A percentile compares a stretch with the other conserved stretches of the same genome.
These are phyloP conservation scores for Leccinum rimulosum DNA, from an alignment of 768 basidiomycete genomes.

Conservation along the genomic window DNA sequence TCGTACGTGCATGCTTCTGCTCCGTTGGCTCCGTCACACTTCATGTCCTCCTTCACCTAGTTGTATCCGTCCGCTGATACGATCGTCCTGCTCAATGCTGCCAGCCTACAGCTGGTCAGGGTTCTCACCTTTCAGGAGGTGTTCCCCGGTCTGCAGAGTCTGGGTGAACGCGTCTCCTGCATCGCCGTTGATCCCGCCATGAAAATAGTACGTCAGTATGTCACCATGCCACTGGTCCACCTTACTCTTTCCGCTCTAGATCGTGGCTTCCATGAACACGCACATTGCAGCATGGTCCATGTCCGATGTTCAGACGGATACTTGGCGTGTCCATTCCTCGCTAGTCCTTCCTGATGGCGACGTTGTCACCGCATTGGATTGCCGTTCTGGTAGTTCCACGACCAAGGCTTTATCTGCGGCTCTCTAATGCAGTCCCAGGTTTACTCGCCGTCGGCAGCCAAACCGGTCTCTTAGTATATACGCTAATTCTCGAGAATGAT, in stretches of 20 bases:
- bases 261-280: constrained; percentile 67
- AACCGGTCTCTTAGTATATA: constrained; percentile 66
- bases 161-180: constrained; percentile 49
- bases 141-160: constrained; percentile 57
- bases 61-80: constrained; percentile 71
- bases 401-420: neutral
- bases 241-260: constrained; percentile 41
- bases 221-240: constrained; percentile 1
- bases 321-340: constrained; percentile 82
- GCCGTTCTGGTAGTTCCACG: constrained; percentile 59
- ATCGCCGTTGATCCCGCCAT: constrained; percentile 73
- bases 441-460: constrained; percentile 69
- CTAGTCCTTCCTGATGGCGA: constrained; percentile 58
- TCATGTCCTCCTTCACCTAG: constrained; percentile 35
- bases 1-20: constrained; percentile 45
- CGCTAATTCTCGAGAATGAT: constrained; percentile 76
- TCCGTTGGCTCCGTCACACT: neutral
- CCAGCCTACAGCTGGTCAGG: constrained; percentile 58
- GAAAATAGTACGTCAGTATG: constrained; percentile 63
- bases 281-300: constrained; percentile 79
- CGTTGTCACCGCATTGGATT: constrained; percentile 62
- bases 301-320: constrained; percentile 57
- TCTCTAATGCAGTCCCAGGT: constrained; percentile 47
- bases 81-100: constrained; percentile 71
- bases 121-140: constrained; percentile 80